These are phyloP conservation scores for Akebia trifoliata DNA, from an alignment of 164 flowering plant genomes.

Conservation along the genomic window DNA sequence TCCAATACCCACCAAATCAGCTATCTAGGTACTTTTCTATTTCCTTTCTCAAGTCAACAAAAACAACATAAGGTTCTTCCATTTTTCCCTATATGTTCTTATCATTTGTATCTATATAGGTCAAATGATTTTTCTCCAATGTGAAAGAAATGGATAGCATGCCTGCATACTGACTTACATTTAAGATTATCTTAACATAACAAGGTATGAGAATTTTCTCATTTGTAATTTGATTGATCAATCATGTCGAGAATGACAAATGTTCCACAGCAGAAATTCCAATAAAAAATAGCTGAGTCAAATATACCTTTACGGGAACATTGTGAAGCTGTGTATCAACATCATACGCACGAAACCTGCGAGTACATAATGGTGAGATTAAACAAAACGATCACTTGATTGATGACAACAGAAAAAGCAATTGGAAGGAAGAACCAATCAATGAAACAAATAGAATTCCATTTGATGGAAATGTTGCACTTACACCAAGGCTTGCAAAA, in stretches of 20 bases:
- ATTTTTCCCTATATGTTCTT: no score
- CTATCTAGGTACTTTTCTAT: no score
- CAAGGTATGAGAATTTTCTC: no score
- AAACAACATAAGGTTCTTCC: no score
- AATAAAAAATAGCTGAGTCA: not conserved
- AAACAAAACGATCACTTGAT: not conserved
- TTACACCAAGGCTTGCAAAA: slow-evolving; percentile 77
- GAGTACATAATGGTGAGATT: slow-evolving; percentile 12
- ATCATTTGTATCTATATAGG: no score
- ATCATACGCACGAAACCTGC: slow-evolving; percentile 83
- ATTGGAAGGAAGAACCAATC: not conserved
- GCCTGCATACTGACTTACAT: no score
- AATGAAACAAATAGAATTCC: slow-evolving; percentile 7
- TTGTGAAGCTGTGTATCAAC: slow-evolving; percentile 75
- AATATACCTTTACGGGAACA: slow-evolving; percentile 64
- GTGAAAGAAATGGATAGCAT: no score
- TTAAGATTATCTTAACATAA: no score
- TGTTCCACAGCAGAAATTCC: not conserved
- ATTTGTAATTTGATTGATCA: not conserved
- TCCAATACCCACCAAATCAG: no score
- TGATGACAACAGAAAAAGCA: not conserved
- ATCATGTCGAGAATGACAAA: not conserved
- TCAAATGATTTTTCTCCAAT: no score
- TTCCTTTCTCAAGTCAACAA: no score
- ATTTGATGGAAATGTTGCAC: slow-evolving; percentile 19